These are phyloP conservation scores for Apodospora peruviana DNA, from an alignment of 495 filamentous ascomycete species.

Conservation along the genomic window DNA sequence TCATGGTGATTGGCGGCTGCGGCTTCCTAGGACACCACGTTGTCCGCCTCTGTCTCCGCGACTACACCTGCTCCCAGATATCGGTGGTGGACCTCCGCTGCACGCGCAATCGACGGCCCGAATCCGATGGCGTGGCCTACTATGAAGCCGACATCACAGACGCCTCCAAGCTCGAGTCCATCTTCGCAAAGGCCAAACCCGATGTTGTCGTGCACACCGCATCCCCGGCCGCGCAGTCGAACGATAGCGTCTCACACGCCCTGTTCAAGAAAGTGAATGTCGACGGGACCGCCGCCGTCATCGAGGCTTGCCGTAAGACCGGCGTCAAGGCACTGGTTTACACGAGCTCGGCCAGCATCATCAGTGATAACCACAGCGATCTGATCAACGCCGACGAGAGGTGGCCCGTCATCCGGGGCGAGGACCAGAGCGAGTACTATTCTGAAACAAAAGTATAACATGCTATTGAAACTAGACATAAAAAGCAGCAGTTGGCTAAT, in stretches of 20 bases:
- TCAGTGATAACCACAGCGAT: conserved; percentile 75
- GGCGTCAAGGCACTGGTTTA: conserved; percentile 91
- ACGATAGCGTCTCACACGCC: conserved; percentile 44
- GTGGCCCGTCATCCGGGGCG: conserved; percentile 70
- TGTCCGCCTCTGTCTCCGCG: conserved; percentile 52
- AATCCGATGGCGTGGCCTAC: conserved; percentile 65
- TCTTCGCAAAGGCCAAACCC: conserved; percentile 70
- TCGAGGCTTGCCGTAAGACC: conserved; percentile 67
- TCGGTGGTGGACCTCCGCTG: conserved; percentile 85
- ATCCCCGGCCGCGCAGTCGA: conserved; percentile 55
- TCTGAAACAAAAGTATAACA: conserved; percentile 70
- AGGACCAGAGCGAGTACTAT: conserved; percentile 80
- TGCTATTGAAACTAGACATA: neutral
- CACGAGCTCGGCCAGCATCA: conserved; percentile 83
- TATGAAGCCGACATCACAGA: conserved; percentile 85
- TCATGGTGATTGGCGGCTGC: conserved; percentile 64
- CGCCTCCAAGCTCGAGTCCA: conserved; percentile 50
- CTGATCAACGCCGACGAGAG: conserved; percentile 86
- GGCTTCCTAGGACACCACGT: conserved; percentile 69
- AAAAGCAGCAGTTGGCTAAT: neutral
- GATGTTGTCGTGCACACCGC: conserved; percentile 93
- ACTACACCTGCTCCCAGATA: conserved; percentile 53
- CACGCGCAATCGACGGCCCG: conserved; percentile 64
- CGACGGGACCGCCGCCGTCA: conserved; percentile 71
- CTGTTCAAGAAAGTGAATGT: conserved; percentile 86